These are phyloP conservation scores for Mesembryanthemum crystallinum DNA, from an alignment of 148 eudicot species.

Conservation along the genomic window DNA sequence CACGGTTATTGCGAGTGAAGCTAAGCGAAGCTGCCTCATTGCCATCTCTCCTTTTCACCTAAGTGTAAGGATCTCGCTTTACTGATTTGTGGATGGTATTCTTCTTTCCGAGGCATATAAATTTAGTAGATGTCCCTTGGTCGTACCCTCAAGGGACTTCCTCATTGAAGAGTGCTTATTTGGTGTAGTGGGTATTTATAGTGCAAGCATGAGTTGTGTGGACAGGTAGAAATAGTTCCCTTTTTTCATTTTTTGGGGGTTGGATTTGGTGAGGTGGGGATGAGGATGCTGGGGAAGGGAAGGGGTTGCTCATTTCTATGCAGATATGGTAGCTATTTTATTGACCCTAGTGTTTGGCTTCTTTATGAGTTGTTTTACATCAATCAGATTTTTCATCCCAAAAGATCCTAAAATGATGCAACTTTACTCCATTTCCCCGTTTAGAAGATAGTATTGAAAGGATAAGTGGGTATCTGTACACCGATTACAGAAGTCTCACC, in stretches of 20 bases:
- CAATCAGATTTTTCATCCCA: neutral
- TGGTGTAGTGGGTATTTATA: conserved; percentile 8
- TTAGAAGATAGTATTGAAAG: no score
- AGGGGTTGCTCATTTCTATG: conserved; percentile 24
- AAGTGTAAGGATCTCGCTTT: neutral
- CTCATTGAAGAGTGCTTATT: no score
- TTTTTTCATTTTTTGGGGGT: no score
- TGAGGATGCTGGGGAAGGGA: no score
- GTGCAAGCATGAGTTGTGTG: neutral
- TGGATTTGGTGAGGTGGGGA: no score
- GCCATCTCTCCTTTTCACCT: neutral
- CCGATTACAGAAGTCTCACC: no score
- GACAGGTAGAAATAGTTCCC: no score
- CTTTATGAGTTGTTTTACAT: neutral
- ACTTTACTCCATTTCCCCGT: no score
- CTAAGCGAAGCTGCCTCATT: neutral
- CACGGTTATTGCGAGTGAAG: conserved; percentile 5
- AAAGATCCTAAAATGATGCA: neutral
- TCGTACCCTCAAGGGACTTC: neutral
- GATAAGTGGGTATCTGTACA: no score
- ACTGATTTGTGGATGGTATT: neutral
- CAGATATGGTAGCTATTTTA: conserved; percentile 2
- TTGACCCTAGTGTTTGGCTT: neutral
- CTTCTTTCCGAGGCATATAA: neutral
- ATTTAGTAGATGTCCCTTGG: neutral